Conservation (phyloP, 2,329 filamentous ascomycete species). For the Venturia oleaginea region DNA sequence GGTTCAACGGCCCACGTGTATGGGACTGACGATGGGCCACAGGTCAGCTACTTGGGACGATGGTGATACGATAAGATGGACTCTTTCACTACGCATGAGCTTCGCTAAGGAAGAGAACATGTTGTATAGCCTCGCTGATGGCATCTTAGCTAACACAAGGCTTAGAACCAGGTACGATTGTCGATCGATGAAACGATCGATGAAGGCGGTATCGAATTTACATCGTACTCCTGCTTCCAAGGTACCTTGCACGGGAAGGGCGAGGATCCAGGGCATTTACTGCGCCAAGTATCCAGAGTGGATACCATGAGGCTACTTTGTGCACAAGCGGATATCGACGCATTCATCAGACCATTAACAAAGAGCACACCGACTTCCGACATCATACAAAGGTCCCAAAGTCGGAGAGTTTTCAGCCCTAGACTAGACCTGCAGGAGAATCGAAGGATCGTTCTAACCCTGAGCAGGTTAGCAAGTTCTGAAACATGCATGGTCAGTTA, state of each 20-base stretch:
- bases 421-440: not conserved
- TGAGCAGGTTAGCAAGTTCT: not conserved
- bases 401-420: constrained; percentile 1
- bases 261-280: not conserved
- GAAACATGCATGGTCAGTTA: not conserved
- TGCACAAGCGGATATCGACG: not conserved
- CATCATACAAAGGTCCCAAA: not conserved
- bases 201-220: not conserved
- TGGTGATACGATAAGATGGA: not conserved
- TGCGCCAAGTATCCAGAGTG: not conserved
- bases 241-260: not conserved
- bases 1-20: not conserved
- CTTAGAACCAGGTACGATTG: not conserved
- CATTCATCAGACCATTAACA: not conserved
- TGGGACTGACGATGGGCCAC: not conserved
- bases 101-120: not conserved
- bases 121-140: not conserved
- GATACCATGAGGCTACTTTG: not conserved
- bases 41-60: not conserved
- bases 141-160: not conserved
- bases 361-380: not conserved
- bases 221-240: not conserved
- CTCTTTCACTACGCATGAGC: not conserved
- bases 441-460: not conserved
- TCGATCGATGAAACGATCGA: not conserved